phyloP scores from a whole-genome alignment of 75 land plant species.

The Cryptomeria japonica region DNA sequence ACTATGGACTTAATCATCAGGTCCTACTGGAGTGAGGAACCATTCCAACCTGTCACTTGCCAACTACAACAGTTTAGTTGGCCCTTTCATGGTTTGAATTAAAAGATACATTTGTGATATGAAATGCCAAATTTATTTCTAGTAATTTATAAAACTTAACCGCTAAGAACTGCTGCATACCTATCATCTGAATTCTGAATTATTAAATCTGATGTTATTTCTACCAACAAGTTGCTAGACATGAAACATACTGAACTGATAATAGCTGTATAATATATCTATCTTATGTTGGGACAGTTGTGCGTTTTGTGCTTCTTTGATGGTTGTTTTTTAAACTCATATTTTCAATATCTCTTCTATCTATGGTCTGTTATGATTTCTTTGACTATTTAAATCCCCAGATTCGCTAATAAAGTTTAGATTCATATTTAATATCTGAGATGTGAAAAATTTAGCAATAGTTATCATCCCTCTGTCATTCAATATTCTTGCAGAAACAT shows the following conservation, averaged over 20 bases:
- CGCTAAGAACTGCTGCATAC: background rate
- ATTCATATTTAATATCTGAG: background rate
- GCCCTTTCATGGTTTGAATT: background rate
- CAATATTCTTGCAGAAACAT: background rate
- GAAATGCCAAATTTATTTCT: background rate
- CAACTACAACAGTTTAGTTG: background rate
- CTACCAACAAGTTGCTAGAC: background rate
- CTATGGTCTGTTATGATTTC: background rate
- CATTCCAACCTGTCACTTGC: background rate
- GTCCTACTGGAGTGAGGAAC: background rate
- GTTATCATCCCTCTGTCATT: background rate
- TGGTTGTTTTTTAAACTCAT: background rate
- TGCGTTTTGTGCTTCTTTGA: background rate
- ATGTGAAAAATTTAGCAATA: background rate
- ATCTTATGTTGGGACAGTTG: background rate
- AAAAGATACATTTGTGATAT: background rate
- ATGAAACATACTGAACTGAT: background rate
- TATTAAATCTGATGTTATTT: background rate
- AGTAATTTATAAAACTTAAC: background rate
- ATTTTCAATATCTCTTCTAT: background rate
- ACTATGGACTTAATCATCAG: conserved; percentile 2
- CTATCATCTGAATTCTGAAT: background rate
- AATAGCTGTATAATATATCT: background rate
- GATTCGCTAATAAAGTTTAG: background rate
- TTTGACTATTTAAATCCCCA: background rate